Evolutionary conservation across 495 filamentous ascomycete genomes (phyloP), one percentile per base, ranked within the genome.

Genomic region (Penicillium turbatum): DNA sequence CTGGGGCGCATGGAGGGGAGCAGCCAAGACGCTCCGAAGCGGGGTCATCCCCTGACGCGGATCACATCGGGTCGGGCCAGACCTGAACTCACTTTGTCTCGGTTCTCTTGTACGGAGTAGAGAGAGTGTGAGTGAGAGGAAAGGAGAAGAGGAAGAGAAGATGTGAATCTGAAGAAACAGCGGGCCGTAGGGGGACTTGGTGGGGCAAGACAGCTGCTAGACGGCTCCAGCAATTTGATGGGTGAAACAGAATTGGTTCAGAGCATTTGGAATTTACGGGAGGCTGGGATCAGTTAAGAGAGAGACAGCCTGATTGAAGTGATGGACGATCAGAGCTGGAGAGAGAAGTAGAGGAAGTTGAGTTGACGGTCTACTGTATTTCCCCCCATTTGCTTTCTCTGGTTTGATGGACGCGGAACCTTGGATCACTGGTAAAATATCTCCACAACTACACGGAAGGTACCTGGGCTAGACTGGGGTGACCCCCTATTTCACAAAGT

Each of bases 121-220:
- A 24, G 21, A 24, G 21, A 2, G 21, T 24, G 21, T 24, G 21
- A 24, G 12, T 9, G 7, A 36, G 32, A 11, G 27, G 32, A 27
- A 13, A 17, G 24, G 40, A 43, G n/a, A 27, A 10, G 11, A 39
- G 34, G 37, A 27, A 38, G 51, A 45, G 31, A 31, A 41, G 38
- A 43, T 29, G 37, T 51, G 49, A 51, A 51, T 13, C 38, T 53
- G 40, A 40, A 53, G 51, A 53, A 53, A 46, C 51, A 42, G 38
- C 50, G 51, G 50, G 50, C 40, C 26, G 29, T 37, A 46, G 41
- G 41, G 27, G 27, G 30, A 24, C 4, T 13, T 36, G 41, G 51
- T 53, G 51, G 51, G 51, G 51, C 51, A 53, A 17, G 8, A 44
- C 15, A 49, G 47, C 46, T 48, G 17, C 42, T 30, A 42, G 17